Conservation (phyloP, 2,329 filamentous ascomycete genomes). For the Diaporthe citriasiana region DNA sequence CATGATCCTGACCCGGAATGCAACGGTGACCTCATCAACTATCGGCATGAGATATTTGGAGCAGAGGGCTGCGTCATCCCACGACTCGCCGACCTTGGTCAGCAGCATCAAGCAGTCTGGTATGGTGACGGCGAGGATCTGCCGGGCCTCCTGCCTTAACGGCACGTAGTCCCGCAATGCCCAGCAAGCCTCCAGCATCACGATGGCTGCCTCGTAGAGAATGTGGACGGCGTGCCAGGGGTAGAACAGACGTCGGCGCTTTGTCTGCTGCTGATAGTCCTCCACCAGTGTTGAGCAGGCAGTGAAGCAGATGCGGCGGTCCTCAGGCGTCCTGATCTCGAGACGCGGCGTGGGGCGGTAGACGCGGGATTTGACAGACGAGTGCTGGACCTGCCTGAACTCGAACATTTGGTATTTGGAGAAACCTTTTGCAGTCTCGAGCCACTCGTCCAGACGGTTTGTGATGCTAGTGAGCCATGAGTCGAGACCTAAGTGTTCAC, state of each 20-base stretch:
- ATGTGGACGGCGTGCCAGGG: constrained; percentile 37
- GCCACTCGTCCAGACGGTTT: constrained; percentile 46
- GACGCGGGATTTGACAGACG: constrained; percentile 29
- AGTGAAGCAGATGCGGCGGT: constrained; percentile 22
- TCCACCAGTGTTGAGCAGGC: constrained; percentile 30
- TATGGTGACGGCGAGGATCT: constrained; percentile 29
- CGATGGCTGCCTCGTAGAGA: constrained; percentile 30
- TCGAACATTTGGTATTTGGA: constrained; percentile 36
- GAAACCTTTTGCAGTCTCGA: constrained; percentile 23
- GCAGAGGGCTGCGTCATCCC: constrained; percentile 29
- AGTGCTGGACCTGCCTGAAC: constrained; percentile 35
- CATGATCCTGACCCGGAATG: constrained; percentile 30
- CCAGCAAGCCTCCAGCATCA: constrained; percentile 38
- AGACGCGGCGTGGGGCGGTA: constrained; percentile 34
- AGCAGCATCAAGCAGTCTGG: constrained; percentile 32
- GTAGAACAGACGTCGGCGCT: constrained; percentile 32
- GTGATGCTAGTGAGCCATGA: constrained; percentile 48
- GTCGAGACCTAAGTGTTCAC: neutral
- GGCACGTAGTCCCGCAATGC: constrained; percentile 24
- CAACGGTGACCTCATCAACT: constrained; percentile 30
- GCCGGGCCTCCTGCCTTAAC: constrained; percentile 20
- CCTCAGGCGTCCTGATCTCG: constrained; percentile 32
- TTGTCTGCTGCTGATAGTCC: constrained; percentile 32
- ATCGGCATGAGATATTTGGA: constrained; percentile 25
- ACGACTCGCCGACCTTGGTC: constrained; percentile 31